Base-by-base conservation (phyloP, 805 yeast species). In the Spathaspora arborariae region DNA sequence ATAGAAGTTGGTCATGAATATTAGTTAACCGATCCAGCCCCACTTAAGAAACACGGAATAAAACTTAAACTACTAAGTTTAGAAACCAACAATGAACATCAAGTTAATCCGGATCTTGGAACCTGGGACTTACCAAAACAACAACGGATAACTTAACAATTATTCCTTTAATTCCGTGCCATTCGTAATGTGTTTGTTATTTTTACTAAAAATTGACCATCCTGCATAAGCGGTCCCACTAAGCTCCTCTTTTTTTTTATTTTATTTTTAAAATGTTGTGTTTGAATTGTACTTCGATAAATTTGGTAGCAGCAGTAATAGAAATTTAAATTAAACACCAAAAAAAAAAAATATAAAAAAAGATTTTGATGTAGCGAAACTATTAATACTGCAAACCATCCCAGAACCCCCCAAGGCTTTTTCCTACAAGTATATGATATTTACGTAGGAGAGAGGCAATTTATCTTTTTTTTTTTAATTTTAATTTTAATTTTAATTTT, bases 301-400 rank as follows among this genome's bases (percentile, higher is more conserved):
- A 22, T 22, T 22, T 22, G 26, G 26, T 22, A 22, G 26, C 16
- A 30, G 35, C 35, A 13, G 5, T 30, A 30, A 30, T 30, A 30
- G 10, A 30, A 30, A 30, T 13, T n/a, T 30, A n/a, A 30, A 30
- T 30, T 9, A n/a, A 30, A 10, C 11, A 30, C 10, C 18, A 9
- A 30, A 13, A 9, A 30, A 30, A 30, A 30, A 30, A 30, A 30
- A 3, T n/a, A 30, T n/a, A 30, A 30, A 30, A 30, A 30, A 30
- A 30, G 18, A 30, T 13, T 30, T 30, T 30, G 35, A 16, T 30
- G 35, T 16, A 30, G 35, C 35, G 6, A 30, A 30, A 30, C 18
- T 30, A 30, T 30, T 30, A 30, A 30, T 30, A 30, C 35, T 30
- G 35, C 35, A 30, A 30, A 30, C 35, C 35, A 30, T 24, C 35